Conservation (phyloP, 805 yeast genomes). For the Saturnispora sanitii region DNA sequence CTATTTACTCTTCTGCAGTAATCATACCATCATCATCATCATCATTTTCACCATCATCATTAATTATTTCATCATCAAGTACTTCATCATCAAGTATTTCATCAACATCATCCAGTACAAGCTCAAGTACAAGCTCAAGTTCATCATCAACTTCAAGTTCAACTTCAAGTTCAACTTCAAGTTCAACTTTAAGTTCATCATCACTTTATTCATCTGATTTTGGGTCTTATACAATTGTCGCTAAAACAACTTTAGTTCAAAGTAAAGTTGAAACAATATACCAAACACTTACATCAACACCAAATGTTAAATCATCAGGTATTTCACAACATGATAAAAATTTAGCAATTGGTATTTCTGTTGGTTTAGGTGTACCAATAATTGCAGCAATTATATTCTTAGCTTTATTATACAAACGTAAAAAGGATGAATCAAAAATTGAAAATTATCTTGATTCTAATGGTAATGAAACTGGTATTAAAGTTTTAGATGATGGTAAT, state of each 20-base stretch:
- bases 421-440: conserved; percentile 14
- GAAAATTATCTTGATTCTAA: conserved; percentile 28
- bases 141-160: neutral
- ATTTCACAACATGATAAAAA: conserved; percentile 36
- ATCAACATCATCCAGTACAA: conserved; percentile 6
- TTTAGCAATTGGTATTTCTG: conserved; percentile 58
- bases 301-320: conserved; percentile 28
- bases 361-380: conserved; percentile 61
- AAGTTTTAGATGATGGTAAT: conserved; percentile 20
- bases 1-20: neutral
- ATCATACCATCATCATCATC: neutral
- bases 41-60: conserved; percentile 3
- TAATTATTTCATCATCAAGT: neutral
- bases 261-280: conserved; percentile 13
- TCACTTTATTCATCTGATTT: conserved; percentile 11
- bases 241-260: conserved; percentile 17
- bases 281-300: conserved; percentile 15
- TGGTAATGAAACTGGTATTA: conserved; percentile 25
- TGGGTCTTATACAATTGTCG: conserved; percentile 14
- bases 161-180: conserved; percentile 1
- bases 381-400: conserved; percentile 26
- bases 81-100: conserved; percentile 1
- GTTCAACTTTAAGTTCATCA: conserved; percentile 7
- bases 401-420: conserved; percentile 12
- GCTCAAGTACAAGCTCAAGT: conserved; percentile 6